phyloP scores from a whole-genome alignment of 805 yeast species.

The Clavispora santaluciae region DNA sequence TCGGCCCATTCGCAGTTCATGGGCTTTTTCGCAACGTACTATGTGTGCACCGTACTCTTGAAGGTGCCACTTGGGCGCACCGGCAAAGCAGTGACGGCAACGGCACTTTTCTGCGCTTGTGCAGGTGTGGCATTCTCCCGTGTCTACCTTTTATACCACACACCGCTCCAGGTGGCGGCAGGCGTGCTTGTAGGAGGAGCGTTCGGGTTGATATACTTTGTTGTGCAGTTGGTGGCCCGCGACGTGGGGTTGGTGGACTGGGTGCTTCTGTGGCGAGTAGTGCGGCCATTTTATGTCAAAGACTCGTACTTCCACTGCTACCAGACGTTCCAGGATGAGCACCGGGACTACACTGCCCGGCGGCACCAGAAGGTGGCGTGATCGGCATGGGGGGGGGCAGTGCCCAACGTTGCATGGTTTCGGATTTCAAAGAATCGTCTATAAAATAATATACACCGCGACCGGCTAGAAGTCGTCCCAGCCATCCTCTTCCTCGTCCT shows the following conservation, averaged over 20 bases:
- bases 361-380: neutral
- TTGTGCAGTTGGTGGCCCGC: conserved; percentile 49
- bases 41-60: conserved; percentile 40
- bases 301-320: conserved; percentile 55
- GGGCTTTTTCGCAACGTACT: conserved; percentile 73
- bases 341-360: neutral
- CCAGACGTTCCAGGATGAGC: conserved; percentile 44
- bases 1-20: conserved; percentile 95
- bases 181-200: conserved; percentile 64
- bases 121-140: conserved; percentile 60
- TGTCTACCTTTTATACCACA: conserved; percentile 75
- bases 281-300: conserved; percentile 48
- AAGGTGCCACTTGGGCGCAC: conserved; percentile 25
- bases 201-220: conserved; percentile 56
- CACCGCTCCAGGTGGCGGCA: conserved; percentile 63
- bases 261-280: conserved; percentile 56
- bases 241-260: conserved; percentile 65
- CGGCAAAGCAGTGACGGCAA: conserved; percentile 23
- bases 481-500: conserved; percentile 44
- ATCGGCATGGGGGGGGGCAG: too few species aligned
- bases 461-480: conserved; percentile 59
- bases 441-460: conserved; percentile 1
- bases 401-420: neutral
- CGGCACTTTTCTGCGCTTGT: conserved; percentile 23
- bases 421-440: neutral